These are phyloP conservation scores for Ustilago sp. DNA, from an alignment of 1,284 basidiomycete genomes.

Conservation along the genomic window DNA sequence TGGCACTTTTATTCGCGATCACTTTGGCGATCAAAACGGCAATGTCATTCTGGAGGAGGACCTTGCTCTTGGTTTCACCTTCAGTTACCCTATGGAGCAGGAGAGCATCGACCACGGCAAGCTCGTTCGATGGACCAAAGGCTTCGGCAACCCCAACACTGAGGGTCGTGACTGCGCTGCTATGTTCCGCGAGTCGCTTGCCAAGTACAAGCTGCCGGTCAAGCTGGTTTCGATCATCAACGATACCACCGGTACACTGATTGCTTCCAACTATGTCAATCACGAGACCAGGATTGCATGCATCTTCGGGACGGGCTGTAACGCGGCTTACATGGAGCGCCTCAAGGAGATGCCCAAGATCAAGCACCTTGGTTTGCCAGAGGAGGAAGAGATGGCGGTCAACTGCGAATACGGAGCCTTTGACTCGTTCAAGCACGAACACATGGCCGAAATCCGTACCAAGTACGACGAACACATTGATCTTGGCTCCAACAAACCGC, in stretches of 20 bases:
- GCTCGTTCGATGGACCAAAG: constrained; percentile 98
- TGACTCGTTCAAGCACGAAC: constrained; percentile 94
- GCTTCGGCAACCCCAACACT: constrained; percentile 90
- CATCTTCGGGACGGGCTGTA: constrained; percentile 98
- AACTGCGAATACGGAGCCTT: constrained; percentile 99
- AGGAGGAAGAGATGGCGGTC: constrained; percentile 87
- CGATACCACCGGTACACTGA: constrained; percentile 96
- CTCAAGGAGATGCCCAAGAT: constrained; percentile 83
- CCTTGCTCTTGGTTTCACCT: constrained; percentile 91
- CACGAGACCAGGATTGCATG: constrained; percentile 89
- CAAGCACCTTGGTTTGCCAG: constrained; percentile 77
- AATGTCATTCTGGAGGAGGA: constrained; percentile 78
- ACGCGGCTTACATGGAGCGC: constrained; percentile 86
- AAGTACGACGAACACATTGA: constrained; percentile 95
- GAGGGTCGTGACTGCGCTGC: constrained; percentile 92
- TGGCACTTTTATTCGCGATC: constrained; percentile 86
- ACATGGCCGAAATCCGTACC: constrained; percentile 80
- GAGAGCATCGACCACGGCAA: constrained; percentile 92
- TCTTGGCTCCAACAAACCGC: constrained; percentile 93
- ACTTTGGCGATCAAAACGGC: constrained; percentile 73
- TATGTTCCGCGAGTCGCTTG: constrained; percentile 87
- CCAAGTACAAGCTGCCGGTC: constrained; percentile 73
- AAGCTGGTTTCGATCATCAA: constrained; percentile 73
- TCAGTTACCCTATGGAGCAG: constrained; percentile 75
- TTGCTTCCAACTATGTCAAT: constrained; percentile 96